These are phyloP conservation scores for Alliaria petiolata DNA, from an alignment of 345 rosid genomes.

Conservation along the genomic window DNA sequence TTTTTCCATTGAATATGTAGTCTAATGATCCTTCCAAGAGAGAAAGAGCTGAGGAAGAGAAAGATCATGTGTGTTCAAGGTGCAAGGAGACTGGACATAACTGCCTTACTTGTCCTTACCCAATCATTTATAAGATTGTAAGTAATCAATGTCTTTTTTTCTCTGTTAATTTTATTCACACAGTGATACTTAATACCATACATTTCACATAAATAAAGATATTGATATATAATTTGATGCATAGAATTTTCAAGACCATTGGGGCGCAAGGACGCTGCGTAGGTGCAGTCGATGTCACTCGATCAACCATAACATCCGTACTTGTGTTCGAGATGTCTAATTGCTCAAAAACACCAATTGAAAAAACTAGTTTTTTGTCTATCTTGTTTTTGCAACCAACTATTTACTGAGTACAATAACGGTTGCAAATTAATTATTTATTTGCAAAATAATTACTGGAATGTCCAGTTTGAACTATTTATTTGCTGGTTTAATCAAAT, in stretches of 20 bases:
- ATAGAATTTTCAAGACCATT: conserved; percentile 8
- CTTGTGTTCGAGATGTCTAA: not conserved
- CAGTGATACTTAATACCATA: not conserved
- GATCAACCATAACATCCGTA: conserved; percentile 2
- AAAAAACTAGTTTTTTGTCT: not conserved
- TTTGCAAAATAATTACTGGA: too few relatives aligned
- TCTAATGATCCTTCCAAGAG: not conserved
- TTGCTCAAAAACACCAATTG: not conserved
- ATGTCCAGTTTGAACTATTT: too few relatives aligned
- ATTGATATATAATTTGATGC: not conserved
- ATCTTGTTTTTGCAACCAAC: not conserved
- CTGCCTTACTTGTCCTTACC: conserved; percentile 16
- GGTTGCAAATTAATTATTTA: too few relatives aligned
- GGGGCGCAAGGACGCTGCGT: not conserved
- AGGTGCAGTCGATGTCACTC: conserved; percentile 16
- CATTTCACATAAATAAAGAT: not conserved
- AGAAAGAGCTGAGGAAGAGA: conserved; percentile 3
- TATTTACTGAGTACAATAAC: too few relatives aligned
- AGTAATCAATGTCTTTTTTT: not conserved
- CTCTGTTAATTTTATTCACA: not conserved
- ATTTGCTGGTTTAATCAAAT: too few relatives aligned
- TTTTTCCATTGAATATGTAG: not conserved
- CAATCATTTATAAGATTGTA: conserved; percentile 1
- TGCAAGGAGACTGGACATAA: conserved; percentile 20
- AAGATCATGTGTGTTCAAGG: not conserved